Evolutionary conservation across 352 stramenopile species (phyloP), one percentile per base, ranked within the genome.

Genomic region (Phytophthora fragariaefolia): DNA sequence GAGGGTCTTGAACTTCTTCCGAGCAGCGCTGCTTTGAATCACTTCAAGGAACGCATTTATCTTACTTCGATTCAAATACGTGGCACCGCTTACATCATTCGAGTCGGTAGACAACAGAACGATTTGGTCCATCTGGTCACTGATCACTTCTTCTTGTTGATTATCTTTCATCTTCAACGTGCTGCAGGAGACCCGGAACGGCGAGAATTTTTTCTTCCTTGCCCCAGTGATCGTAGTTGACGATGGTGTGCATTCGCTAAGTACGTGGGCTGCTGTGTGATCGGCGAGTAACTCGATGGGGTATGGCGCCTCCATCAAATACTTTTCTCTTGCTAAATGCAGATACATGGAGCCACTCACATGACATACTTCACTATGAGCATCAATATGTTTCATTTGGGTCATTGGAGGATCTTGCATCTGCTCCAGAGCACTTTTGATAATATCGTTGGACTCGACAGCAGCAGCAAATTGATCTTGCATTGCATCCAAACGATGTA

Each of bases 11-110:
- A 78, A 80, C 52, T 83, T 85, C 15, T 55, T 72, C 22, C 74
- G 55, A 4, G 70, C 67, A 12, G 76, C 70, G 40, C 68, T 73
- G n/a, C 77, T 69, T 64, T 90, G 81, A 12, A 80, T 71, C 24
- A 86, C 74, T 45, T 85, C 65, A 1, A 90, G 66, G 54, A 88
- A 90, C 22, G 71, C 66, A 22, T 88, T 88, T 59, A 88, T 85
- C 56, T 90, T 90, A 47, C 67, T 79, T 15, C 81, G 81, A 61
- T 86, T 87, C 30, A 90, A 69, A 45, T 85, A 90, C 13, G 77
- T 66, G 6, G 59, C 69, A 2, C 79, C 81, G 51, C 74, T 87
- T 1, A 22, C 9, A 46, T 90, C 81, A 38, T 69, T 75, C 9
- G 63, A 26, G 28, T 83, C 77, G 0, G 73, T 70, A 22, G 58